Conservation (phyloP, 164 flowering plant genomes). For the Magnolia sinica region DNA sequence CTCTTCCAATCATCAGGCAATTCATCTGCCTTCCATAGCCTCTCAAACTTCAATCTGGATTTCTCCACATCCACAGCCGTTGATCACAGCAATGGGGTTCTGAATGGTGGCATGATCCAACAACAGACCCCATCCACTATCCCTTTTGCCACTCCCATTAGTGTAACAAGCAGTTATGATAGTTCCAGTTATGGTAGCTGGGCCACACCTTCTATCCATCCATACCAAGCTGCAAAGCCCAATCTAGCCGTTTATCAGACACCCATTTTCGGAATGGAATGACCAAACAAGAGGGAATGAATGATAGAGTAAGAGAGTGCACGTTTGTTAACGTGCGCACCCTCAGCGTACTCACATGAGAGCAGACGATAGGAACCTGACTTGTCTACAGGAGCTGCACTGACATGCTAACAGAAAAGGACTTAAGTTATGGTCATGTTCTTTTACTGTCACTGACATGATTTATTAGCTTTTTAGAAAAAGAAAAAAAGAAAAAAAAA, state of each 20-base stretch:
- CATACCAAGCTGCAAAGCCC: constrained; percentile 46
- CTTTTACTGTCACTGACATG: constrained; percentile 31
- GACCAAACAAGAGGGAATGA: constrained; percentile 12
- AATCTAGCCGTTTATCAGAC: constrained; percentile 61
- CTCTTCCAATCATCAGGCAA: constrained; percentile 13
- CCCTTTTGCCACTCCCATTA: constrained; percentile 9
- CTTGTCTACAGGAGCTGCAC: constrained; percentile 25
- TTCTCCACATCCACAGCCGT: constrained; percentile 14
- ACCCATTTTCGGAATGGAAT: constrained; percentile 72
- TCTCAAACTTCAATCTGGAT: constrained; percentile 9
- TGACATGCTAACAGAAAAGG: constrained; percentile 42
- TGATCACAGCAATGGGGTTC: constrained; percentile 20
- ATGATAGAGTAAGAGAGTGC: not conserved
- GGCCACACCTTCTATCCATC: constrained; percentile 38
- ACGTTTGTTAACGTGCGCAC: constrained; percentile 11
- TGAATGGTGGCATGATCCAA: constrained; percentile 10
- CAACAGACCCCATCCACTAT: constrained; percentile 5
- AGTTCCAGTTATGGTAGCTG: constrained; percentile 30
- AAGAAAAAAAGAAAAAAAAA: constrained; percentile 24
- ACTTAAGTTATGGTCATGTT: constrained; percentile 13
- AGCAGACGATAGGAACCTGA: constrained; percentile 31
- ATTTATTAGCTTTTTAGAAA: constrained; percentile 23
- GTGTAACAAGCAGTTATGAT: constrained; percentile 9
- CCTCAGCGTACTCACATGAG: not conserved
- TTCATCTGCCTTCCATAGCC: constrained; percentile 9